These are phyloP conservation scores for Flaveria linearis DNA, from an alignment of 129 eudicot species.

Conservation along the genomic window DNA sequence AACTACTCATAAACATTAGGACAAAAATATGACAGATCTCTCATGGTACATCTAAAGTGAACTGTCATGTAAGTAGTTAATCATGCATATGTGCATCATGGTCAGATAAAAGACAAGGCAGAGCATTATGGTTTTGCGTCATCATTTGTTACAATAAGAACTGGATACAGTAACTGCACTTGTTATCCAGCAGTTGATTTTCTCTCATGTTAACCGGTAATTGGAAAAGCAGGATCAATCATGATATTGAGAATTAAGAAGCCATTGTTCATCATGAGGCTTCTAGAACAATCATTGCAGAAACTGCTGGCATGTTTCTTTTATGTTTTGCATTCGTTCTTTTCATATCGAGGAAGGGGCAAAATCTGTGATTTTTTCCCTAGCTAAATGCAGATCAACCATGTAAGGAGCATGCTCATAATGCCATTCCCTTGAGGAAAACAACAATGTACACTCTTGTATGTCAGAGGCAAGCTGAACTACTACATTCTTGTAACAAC, in stretches of 20 bases:
- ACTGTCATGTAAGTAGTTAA: background rate
- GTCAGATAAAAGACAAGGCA: conserved; percentile 1
- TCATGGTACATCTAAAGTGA: conserved; percentile 5
- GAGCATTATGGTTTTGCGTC: conserved; percentile 15
- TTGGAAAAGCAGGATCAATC: conserved; percentile 37
- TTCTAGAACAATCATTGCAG: conserved; percentile 26
- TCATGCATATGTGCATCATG: conserved; percentile 13
- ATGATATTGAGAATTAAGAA: conserved; percentile 28
- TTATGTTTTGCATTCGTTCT: background rate
- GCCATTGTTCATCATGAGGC: conserved; percentile 37
- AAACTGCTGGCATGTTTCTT: conserved; percentile 34
- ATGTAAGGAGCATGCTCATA: conserved; percentile 24
- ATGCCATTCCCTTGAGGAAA: conserved; percentile 14
- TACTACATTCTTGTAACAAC: no score
- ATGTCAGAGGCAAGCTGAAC: no score
- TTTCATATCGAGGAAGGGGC: conserved; percentile 12
- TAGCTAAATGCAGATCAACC: conserved; percentile 39
- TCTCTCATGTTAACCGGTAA: background rate
- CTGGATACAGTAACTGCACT: background rate
- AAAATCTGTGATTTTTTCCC: conserved; percentile 5
- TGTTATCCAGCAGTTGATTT: conserved; percentile 19
- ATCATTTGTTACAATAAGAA: conserved; percentile 8
- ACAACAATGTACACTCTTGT: no score
- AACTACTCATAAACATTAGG: conserved; percentile 12
- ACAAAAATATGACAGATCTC: conserved; percentile 16